These are phyloP conservation scores for Claviceps sp. DNA, from an alignment of 2,329 filamentous ascomycete genomes.

Conservation along the genomic window DNA sequence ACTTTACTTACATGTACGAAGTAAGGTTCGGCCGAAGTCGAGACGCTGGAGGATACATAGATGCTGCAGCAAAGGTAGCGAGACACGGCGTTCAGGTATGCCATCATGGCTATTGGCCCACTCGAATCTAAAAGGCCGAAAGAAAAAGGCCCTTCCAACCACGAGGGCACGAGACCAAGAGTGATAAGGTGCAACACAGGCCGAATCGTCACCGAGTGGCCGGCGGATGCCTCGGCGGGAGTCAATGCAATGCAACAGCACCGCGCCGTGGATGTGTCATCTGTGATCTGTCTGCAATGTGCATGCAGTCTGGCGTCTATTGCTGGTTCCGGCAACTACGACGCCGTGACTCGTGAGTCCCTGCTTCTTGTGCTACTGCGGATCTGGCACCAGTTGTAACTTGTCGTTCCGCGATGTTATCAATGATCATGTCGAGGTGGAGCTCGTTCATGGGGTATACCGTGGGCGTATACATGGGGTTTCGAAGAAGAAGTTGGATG, in stretches of 20 bases:
- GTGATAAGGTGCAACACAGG: neutral
- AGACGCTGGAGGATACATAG: neutral
- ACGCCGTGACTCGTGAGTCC: neutral
- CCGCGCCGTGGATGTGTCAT: neutral
- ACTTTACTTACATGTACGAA: neutral
- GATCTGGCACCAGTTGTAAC: too few species aligned
- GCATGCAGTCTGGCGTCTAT: neutral
- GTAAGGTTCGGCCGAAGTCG: neutral
- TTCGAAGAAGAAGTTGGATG: conserved; percentile 8
- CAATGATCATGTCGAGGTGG: conserved; percentile 1
- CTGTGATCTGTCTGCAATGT: neutral
- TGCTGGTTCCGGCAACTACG: conserved; percentile 2
- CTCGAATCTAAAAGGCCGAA: neutral
- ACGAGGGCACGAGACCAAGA: neutral
- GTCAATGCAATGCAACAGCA: neutral
- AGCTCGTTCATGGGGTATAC: neutral
- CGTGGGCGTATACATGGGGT: too few species aligned
- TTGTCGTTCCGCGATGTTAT: neutral
- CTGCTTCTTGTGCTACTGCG: neutral
- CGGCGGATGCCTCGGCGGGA: neutral
- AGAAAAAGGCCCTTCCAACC: neutral
- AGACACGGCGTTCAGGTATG: neutral
- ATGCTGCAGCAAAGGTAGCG: neutral
- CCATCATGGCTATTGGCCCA: neutral
- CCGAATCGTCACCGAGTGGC: neutral